Evolutionary conservation across 768 basidiomycete species (phyloP), one percentile per base, ranked within the genome.

Genomic region (Trametes gibbosa): DNA sequence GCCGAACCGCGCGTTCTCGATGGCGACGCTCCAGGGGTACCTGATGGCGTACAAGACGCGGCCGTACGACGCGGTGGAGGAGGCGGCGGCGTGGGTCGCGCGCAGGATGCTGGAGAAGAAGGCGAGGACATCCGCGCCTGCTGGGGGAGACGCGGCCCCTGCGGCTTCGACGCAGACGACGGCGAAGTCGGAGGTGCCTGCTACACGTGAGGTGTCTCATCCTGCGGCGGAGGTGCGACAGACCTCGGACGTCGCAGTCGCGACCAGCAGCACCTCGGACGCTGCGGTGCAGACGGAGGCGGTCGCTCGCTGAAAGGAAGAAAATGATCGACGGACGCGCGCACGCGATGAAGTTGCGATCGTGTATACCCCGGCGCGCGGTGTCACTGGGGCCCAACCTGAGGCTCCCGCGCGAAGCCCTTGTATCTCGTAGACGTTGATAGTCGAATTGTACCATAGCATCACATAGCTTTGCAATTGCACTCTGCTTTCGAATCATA

Each of bases 1-100:
- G 14, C 81, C 83, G 1, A 49, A 63, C 21, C 58, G 61, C 29
- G 42, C 49, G 55, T 60, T 65, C 58, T 74, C 76, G 45, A 76
- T 79, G 70, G 76, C 80, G 9, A 70, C 71, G 50, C 68, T 82
- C 14, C 79, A 81, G 64, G 83, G 86, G 6, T 89, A 84, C 69
- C 70, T 92, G 59, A 88, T 92, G 85, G 71, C 74, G 24, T 81
- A 86, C 74, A 89, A 90, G 70, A 76, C 73, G 6, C 71, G 79
- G 4, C 87, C 89, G 0, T 69, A 74, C 59, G 79, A 78, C 14
- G 89, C 89, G 8, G 78, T 63, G 17, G 19, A n/a, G n/a, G 52
- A 54, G 1, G 55, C 53, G 29, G 29, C 34, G 10, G 43, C 49
- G 29, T 65, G 64, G 64, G 59, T 63, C n/a, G 64, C 41, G 59